Base-by-base conservation (phyloP, 2,329 filamentous ascomycete species). In the Elsinoe batatas region DNA sequence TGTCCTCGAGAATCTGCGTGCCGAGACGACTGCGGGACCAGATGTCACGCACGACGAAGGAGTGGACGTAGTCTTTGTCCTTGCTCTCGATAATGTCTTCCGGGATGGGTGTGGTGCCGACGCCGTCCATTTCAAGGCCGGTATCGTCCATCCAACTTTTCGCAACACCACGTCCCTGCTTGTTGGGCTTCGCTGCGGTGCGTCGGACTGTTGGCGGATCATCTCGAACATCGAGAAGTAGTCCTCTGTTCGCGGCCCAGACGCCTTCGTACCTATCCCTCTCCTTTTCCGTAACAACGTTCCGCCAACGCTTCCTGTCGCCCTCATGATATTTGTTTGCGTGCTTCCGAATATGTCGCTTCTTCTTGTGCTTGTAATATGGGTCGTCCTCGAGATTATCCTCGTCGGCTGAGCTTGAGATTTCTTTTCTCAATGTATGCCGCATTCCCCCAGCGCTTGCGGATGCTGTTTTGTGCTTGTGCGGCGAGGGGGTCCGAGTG, bases 251-350 rank as follows among this genome's bases (percentile, higher is more conserved):
- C 40, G 86, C 88, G 1, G 88, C 88, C 87, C 87, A 93, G 1
- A 93, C 79, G 2, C 85, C 88, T 68, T 91, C 88, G 68, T 93
- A 93, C 1, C 88, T 78, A 64, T 86, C 87, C n/a, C 85, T 76
- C 65, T 93, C 87, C 4, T 81, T 75, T 47, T 81, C 78, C 0
- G 84, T 87, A 40, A 93, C 80, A 58, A 82, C 77, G 61, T 91
- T 87, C 40, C 86, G 79, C 88, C 88, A 93, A 5, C 86, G 80
- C 64, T 82, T 84, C 15, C 87, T 79, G 3, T 85, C 79, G 0
- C 85, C 87, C 66, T 90, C 87, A 62, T 88, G 82, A 64, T 93
- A 87, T 62, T 82, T 81, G 64, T 81, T 79, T 1, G 83, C 79
- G 66, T 91, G 87, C 60, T 77, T 77, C 6, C 71, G 70, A 47